Evolutionary conservation across 2,329 filamentous ascomycete species (phyloP), one percentile per base, ranked within the genome.

Genomic region (Penicillium sp.): DNA sequence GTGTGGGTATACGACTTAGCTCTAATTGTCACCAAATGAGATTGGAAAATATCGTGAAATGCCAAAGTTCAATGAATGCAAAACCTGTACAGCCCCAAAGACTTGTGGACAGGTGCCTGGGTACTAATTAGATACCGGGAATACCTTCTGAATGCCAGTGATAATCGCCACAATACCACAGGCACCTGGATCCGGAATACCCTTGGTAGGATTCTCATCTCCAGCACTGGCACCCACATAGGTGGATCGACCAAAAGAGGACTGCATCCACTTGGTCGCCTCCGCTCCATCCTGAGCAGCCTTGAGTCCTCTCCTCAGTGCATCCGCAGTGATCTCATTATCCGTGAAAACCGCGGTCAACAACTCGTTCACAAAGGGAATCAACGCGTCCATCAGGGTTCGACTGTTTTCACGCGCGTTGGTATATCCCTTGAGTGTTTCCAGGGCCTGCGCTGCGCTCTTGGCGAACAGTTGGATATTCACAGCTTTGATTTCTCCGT

Each of bases 381-480:
- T 56, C 35, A 56, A 43, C 1, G 55, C 55, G 22, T 56, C 55
- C 55, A 56, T 56, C 55, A 56, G 37, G 5, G 55, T 56, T 6
- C 55, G 55, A 22, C 49, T 53, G 11, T 53, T 49, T 10, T 52
- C 55, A 7, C 55, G 49, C 9, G 55, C 55, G 39, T 53, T 53
- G 29, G 55, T 56, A 22, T 52, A 56, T 29, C 45, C 49, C 45
- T 56, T 53, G 1, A 56, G 45, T 19, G 55, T 53, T 22, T 56
- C 49, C 44, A 56, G n/a, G 14, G 55, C 55, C 8, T 52, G 35
- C 8, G 27, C 33, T n/a, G 55, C 49, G 21, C 49, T 53, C 44
- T 53, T 56, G 13, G 55, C 49, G 22, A 56, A 52, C 1, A 52
- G 37, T 29, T 56, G 7, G 37, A 52, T 27, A 16, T 52, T 56